Evolutionary conservation across 768 basidiomycete genomes (phyloP), one percentile per base, ranked within the genome.

Genomic region (Filobasidium floriforme): DNA sequence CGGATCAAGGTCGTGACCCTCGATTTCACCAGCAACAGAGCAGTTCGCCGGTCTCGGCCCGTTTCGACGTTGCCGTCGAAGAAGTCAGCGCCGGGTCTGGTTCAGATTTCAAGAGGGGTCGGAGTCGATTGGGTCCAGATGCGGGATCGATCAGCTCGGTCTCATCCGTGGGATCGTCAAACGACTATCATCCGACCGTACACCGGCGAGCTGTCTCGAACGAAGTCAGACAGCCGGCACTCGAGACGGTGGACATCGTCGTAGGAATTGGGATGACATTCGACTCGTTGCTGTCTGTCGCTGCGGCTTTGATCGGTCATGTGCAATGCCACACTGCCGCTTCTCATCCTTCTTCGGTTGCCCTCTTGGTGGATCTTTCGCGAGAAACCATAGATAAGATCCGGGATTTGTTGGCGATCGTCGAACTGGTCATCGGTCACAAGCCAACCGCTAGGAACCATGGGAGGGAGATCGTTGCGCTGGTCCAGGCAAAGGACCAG

Each of bases 251-350:
- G 29, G 70, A 71, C 46, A 66, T 75, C 15, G 52, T 57, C 55
- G 70, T 68, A n/a, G 64, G 69, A 1, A 69, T 96, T 54, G 85
- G 88, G n/a, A 79, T 82, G 68, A 89, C 89, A 15, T 92, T 96
- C 75, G 92, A 96, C 74, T 85, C 88, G 59, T 89, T 93, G 72
- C 82, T 98, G 12, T 94, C 91, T 5, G 89, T 91, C 22, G 91
- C 96, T 74, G 93, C 96, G 24, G 94, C 93, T 7, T 92, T 99
- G 77, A 96, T 99, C 72, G 94, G 93, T 0, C 92, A 97, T 75
- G 89, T 92, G 1, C 94, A 98, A 73, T 89, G 90, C 18, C 90
- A 97, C 81, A 87, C 89, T 24, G 87, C 90, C 54, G 82, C 85
- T 46, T 90, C 90, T 32, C 93, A 97, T 78, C 91, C 94, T 0